Percentiles rank a stretch among this genome's conserved stretches.
These are phyloP conservation scores for Pseudogymnoascus sp. DNA, from an alignment of 2,329 filamentous ascomycete genomes.

Conservation along the genomic window DNA sequence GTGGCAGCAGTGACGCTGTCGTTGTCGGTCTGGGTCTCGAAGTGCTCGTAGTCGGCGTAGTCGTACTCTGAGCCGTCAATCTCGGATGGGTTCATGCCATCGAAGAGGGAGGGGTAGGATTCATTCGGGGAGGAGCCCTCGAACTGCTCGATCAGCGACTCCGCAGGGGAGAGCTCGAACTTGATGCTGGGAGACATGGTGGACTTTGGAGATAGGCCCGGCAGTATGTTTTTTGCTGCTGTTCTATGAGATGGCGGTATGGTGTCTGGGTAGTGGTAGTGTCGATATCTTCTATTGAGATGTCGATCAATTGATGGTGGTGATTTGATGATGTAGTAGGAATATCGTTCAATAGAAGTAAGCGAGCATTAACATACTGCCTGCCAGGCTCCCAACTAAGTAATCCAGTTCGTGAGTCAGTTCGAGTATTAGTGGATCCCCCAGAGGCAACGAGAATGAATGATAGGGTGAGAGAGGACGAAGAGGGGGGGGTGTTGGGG, in stretches of 20 bases:
- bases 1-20: slow-evolving; percentile 18
- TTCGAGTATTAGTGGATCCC: not conserved
- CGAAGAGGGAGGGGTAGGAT: slow-evolving; percentile 26
- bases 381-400: not conserved
- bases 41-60: slow-evolving; percentile 19
- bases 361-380: not conserved
- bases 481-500: no score
- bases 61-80: slow-evolving; percentile 27
- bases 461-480: not conserved
- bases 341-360: not conserved
- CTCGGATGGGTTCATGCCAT: slow-evolving; percentile 20
- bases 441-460: not conserved
- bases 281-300: not conserved
- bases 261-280: not conserved
- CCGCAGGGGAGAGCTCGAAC: not conserved
- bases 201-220: not conserved
- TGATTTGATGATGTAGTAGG: not conserved
- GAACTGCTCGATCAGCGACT: not conserved
- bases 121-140: not conserved
- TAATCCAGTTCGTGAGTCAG: not conserved
- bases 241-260: not conserved
- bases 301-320: not conserved
- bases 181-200: not conserved
- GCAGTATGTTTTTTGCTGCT: not conserved
- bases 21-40: slow-evolving; percentile 11